These are phyloP conservation scores for Dactylellina leptospora DNA, from an alignment of 2,329 filamentous ascomycete genomes.

Conservation along the genomic window DNA sequence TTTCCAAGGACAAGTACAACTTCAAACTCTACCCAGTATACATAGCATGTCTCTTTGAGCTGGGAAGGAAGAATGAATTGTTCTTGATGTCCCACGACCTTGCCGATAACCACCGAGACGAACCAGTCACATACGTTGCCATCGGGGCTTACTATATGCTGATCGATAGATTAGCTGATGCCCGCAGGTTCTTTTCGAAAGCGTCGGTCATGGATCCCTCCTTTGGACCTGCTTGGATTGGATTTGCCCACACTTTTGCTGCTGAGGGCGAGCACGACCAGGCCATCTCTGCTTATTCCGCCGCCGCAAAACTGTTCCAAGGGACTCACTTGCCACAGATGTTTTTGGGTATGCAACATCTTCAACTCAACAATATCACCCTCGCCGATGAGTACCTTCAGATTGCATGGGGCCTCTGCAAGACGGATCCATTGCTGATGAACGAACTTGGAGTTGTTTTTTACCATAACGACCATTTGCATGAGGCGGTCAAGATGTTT, in stretches of 20 bases:
- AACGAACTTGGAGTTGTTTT: slow-evolving; percentile 97
- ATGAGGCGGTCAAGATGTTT: slow-evolving; percentile 80
- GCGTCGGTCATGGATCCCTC: slow-evolving; percentile 97
- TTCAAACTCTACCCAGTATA: slow-evolving; percentile 89
- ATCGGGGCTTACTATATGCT: slow-evolving; percentile 94
- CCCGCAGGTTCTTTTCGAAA: slow-evolving; percentile 94
- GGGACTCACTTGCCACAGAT: slow-evolving; percentile 95
- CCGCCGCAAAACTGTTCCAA: slow-evolving; percentile 91
- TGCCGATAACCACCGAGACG: slow-evolving; percentile 87
- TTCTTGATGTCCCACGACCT: slow-evolving; percentile 93
- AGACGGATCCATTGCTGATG: slow-evolving; percentile 84
- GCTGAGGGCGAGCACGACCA: slow-evolving; percentile 98
- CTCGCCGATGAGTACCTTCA: slow-evolving; percentile 94
- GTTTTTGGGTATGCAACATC: slow-evolving; percentile 97
- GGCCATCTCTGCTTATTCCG: slow-evolving; percentile 96
- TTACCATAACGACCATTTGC: slow-evolving; percentile 84
- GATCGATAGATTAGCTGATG: slow-evolving; percentile 88
- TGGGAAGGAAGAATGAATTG: slow-evolving; percentile 83
- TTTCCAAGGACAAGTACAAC: slow-evolving; percentile 86
- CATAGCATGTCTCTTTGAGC: slow-evolving; percentile 87
- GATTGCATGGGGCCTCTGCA: slow-evolving; percentile 83
- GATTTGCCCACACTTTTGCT: slow-evolving; percentile 97
- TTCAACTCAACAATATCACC: slow-evolving; percentile 92
- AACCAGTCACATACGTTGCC: slow-evolving; percentile 91
- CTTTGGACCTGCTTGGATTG: slow-evolving; percentile 97